phyloP scores from a whole-genome alignment of 139 green algal genomes.

The Diplosphaera chodatii region DNA sequence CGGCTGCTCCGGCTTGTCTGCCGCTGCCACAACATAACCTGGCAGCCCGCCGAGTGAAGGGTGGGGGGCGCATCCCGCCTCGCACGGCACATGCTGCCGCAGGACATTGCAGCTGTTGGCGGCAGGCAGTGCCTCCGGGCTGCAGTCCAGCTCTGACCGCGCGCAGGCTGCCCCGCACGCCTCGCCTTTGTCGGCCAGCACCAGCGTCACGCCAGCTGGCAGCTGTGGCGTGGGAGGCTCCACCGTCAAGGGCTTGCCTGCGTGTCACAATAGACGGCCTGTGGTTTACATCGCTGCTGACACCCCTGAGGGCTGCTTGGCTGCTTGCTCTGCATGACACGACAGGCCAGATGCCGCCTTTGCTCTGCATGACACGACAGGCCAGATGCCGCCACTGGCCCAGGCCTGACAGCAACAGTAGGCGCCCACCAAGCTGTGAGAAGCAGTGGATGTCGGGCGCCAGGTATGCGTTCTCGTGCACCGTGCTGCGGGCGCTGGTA shows the following conservation, averaged over 20 bases:
- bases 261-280: too few relatives aligned
- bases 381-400: too few relatives aligned
- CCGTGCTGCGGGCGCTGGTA: conserved; percentile 58
- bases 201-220: conserved; percentile 27
- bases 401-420: too few relatives aligned
- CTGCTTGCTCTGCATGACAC: too few relatives aligned
- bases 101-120: conserved; percentile 70
- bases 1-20: conserved; percentile 54
- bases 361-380: too few relatives aligned
- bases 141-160: conserved; percentile 26
- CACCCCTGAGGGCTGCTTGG: too few relatives aligned
- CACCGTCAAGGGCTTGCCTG: conserved; percentile 39
- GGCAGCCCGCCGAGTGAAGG: conserved; percentile 23
- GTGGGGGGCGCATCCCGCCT: conserved; percentile 37
- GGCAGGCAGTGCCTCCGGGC: conserved; percentile 23
- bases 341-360: too few relatives aligned
- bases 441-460: conserved; percentile 64
- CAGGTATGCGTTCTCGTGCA: conserved; percentile 80
- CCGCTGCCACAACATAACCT: conserved; percentile 42
- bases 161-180: conserved; percentile 44
- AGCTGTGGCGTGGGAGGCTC: conserved; percentile 31
- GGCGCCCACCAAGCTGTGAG: conserved; percentile 37
- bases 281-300: too few relatives aligned
- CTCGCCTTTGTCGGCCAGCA: conserved; percentile 21
- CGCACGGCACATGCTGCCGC: conserved; percentile 48